Percentiles rank a stretch among this genome's conserved stretches.
These are phyloP conservation scores for Collariella sp. DNA, from an alignment of 495 filamentous ascomycete genomes.

Conservation along the genomic window DNA sequence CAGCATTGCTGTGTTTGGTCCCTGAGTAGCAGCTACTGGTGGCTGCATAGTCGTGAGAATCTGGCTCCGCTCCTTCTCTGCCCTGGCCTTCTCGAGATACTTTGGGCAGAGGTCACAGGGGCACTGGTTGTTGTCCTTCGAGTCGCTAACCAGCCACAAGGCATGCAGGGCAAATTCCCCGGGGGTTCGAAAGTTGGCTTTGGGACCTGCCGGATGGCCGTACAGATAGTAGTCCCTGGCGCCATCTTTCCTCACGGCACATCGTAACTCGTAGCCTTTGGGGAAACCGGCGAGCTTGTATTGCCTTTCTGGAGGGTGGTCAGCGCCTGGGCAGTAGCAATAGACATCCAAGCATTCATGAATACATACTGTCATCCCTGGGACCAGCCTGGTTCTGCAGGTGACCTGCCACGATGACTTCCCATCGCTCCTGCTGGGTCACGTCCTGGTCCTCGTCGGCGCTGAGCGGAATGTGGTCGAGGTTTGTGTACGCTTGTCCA, in stretches of 20 bases:
- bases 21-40: background rate
- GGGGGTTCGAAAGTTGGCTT: constrained; percentile 31
- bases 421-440: constrained; percentile 25
- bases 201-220: constrained; percentile 32
- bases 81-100: constrained; percentile 14
- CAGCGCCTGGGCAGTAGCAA: too few relatives aligned
- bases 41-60: background rate
- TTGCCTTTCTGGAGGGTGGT: constrained; percentile 15
- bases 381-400: constrained; percentile 19
- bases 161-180: constrained; percentile 36
- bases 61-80: constrained; percentile 4
- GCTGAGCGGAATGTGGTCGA: constrained; percentile 20
- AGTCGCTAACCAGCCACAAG: constrained; percentile 31
- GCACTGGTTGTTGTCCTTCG: constrained; percentile 28
- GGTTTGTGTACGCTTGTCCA: constrained; percentile 17
- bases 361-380: constrained; percentile 20
- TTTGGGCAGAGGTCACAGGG: constrained; percentile 28
- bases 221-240: constrained; percentile 35
- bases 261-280: constrained; percentile 27
- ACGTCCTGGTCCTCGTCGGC: constrained; percentile 20
- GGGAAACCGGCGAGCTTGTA: constrained; percentile 28
- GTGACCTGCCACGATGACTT: constrained; percentile 27
- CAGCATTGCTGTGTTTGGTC: background rate
- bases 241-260: constrained; percentile 18
- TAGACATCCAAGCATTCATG: too few relatives aligned